A percentile compares a stretch with the other conserved stretches of the same genome.
Evolutionary conservation across 1,139 yeast species (phyloP).

Genomic region (Wickerhamomyces sp.): DNA sequence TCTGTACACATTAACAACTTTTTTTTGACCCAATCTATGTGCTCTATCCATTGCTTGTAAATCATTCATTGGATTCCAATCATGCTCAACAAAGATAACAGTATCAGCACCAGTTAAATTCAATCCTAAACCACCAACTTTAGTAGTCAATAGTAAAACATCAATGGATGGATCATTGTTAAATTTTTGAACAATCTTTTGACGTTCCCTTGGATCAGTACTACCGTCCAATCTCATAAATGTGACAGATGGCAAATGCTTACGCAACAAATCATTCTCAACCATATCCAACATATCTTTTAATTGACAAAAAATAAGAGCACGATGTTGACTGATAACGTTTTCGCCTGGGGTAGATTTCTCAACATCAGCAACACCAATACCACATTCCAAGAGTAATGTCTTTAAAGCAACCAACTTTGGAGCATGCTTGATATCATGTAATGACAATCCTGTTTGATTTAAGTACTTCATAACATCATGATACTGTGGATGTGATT

Average conservation of each 20-base stretch:
- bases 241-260: conserved; percentile 84
- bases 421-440: conserved; percentile 84
- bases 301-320: conserved; percentile 90
- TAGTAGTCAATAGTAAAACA: conserved; percentile 84
- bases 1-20: conserved; percentile 92
- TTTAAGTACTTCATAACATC: conserved; percentile 60
- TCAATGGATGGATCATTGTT: conserved; percentile 97
- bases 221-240: conserved; percentile 95
- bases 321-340: conserved; percentile 93
- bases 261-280: conserved; percentile 79
- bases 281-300: conserved; percentile 98
- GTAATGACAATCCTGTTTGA: conserved; percentile 53
- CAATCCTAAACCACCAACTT: conserved; percentile 97
- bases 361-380: conserved; percentile 60
- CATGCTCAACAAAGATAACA: conserved; percentile 97
- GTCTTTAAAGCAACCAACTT: conserved; percentile 80
- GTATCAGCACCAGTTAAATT: conserved; percentile 98
- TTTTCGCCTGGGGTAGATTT: conserved; percentile 36
- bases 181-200: conserved; percentile 84
- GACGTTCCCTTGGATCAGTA: conserved; percentile 90
- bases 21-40: conserved; percentile 95
- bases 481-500: conserved; percentile 76
- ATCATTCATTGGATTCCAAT: conserved; percentile 99
- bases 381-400: conserved; percentile 87
- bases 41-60: conserved; percentile 99